These are phyloP conservation scores for Ephemerocybe angulata DNA, from an alignment of 768 basidiomycete species.

Conservation along the genomic window DNA sequence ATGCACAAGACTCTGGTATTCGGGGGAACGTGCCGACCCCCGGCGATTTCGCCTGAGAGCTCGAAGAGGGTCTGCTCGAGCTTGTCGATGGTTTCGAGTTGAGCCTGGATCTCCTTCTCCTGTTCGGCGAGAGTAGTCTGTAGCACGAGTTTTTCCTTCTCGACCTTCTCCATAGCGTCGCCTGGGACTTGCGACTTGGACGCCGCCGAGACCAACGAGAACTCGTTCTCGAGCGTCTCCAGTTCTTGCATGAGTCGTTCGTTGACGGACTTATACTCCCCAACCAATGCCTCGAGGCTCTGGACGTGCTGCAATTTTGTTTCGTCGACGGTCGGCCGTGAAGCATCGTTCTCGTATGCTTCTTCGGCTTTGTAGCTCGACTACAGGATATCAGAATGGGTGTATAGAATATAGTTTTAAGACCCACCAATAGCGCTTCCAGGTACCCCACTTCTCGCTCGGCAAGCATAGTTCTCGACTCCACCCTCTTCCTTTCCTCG, in stretches of 20 bases:
- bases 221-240: conserved; percentile 29
- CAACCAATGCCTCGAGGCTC: conserved; percentile 53
- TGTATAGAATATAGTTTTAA: background rate
- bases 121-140: no score
- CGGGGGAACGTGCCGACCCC: conserved; percentile 72
- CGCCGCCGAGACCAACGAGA: background rate
- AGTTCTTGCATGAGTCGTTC: conserved; percentile 44
- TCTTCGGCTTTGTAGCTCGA: conserved; percentile 65
- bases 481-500: conserved; percentile 30
- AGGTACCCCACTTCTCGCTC: conserved; percentile 68
- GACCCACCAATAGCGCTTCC: conserved; percentile 62
- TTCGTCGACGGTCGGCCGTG: conserved; percentile 24
- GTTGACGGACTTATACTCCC: conserved; percentile 53
- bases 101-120: conserved; percentile 12
- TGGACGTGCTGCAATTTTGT: conserved; percentile 42
- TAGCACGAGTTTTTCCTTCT: conserved; percentile 21
- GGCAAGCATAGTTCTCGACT: conserved; percentile 27
- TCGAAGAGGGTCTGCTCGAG: conserved; percentile 80
- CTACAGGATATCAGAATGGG: conserved; percentile 27
- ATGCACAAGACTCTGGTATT: conserved; percentile 66
- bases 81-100: conserved; percentile 56
- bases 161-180: conserved; percentile 12
- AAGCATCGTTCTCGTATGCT: conserved; percentile 27
- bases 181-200: conserved; percentile 13
- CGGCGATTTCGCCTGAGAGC: conserved; percentile 69